Evolutionary conservation across 345 rosid genomes (phyloP), one percentile per base, ranked within the genome.

Genomic region (Rhodamnia argentea): DNA sequence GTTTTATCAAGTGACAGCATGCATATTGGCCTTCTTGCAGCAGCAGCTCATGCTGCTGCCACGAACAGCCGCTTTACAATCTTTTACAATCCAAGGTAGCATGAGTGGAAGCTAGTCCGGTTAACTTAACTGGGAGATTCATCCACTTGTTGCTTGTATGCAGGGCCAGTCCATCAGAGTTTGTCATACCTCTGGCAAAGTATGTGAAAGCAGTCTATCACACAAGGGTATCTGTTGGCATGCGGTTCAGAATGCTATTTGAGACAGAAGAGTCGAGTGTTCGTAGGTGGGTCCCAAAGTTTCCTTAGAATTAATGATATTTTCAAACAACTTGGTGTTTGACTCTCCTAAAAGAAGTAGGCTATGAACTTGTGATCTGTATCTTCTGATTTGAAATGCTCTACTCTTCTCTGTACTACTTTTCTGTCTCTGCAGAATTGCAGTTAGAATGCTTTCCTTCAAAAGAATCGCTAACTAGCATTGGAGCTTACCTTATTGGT

Each of bases 241-340:
- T 93, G 95, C 91, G 94, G 52, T 93, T 93, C 87, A 89, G 95
- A 85, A 93, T 93, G 95, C 91, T 92, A 47, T 93, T 93, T 88
- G 95, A 93, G 89, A 93, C 94, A 0, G 95, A 93, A 87, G 95
- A 93, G 87, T 93, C 95, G 70, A 92, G 94, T 81, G 93, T 93
- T 60, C 93, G 95, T 50, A 87, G 94, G 94, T 93, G 86, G 56
- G 88, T 86, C 75, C 86, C 76, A 22, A n/a, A 83, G 13, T 57
- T 42, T 82, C 59, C 11, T 44, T 44, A 50, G 16, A 37, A 27
- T 81, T 40, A 50, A 11, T 57, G 83, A 29, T 58, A 29, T 58
- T 89, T 37, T 37, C 37, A 37, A 70, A 20, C 20, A 3, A 22
- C 81, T 70, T 83, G 14, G 42, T 26, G 50, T 64, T 82, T 18